Conservation (phyloP, 345 rosid genomes). For the Punica granatum region DNA sequence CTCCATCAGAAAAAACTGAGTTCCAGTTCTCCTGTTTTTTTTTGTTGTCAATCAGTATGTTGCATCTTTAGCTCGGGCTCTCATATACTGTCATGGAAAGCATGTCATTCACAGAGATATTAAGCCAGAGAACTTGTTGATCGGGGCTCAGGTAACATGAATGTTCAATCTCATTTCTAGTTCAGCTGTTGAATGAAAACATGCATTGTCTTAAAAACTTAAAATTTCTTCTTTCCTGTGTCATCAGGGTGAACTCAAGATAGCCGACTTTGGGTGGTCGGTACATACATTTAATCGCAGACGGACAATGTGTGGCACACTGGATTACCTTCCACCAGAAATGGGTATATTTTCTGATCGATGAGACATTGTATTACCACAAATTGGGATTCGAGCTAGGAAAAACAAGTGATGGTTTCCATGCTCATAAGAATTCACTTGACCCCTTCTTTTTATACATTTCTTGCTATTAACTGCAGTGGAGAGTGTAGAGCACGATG, state of each 20-base stretch:
- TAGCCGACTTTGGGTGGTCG: constrained; percentile 99
- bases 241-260: constrained; percentile 92
- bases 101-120: constrained; percentile 98
- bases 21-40: neutral
- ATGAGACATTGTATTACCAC: neutral
- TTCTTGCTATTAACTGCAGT: constrained; percentile 32
- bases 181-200: neutral
- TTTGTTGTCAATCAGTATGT: constrained; percentile 52
- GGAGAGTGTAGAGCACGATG: constrained; percentile 93
- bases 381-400: neutral
- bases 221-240: constrained; percentile 1
- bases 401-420: neutral
- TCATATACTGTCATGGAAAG: constrained; percentile 98
- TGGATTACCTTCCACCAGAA: constrained; percentile 98
- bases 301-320: constrained; percentile 93
- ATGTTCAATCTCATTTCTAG: neutral
- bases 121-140: constrained; percentile 86
- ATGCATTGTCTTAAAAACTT: neutral
- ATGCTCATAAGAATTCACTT: neutral
- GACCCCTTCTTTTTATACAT: neutral
- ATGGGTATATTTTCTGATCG: constrained; percentile 51
- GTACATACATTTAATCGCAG: constrained; percentile 98
- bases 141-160: constrained; percentile 69
- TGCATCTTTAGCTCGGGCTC: constrained; percentile 92
- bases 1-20: neutral